Base-by-base conservation (phyloP, 129 eudicot species). In the Pittosporum tobira region DNA sequence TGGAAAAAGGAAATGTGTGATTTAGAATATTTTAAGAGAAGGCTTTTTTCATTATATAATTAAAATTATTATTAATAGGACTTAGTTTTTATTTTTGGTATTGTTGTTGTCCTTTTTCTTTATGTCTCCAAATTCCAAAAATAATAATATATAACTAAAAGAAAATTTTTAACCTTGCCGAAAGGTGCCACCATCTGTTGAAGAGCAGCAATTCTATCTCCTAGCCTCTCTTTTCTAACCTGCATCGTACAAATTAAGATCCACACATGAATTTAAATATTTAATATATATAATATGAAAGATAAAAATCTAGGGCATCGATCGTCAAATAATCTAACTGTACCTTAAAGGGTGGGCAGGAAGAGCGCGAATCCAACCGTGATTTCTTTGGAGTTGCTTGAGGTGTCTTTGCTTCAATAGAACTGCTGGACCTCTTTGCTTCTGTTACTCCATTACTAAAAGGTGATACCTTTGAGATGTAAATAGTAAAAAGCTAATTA, bases 121-220 rank as follows among this genome's bases (percentile, higher is more conserved):
- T n/a, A n/a, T n/a, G n/a, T n/a, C n/a, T n/a, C n/a, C n/a, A n/a
- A n/a, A n/a, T n/a, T n/a, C n/a, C 43, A 40, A 40, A 6, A 6
- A 11, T n/a, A 1, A 13, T 10, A 40, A 40, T 10, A 38, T 8
- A 6, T 8, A 38, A 38, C 15, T 0, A 11, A 75, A 50, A 65
- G 14, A 37, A 53, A 71, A 22, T 38, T 13, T 27, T 1, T 23
- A 5, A 84, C 96, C 93, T 87, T 87, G 78, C 96, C 96, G 59
- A 87, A 83, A 66, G 96, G 96, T 65, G 96, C 84, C 68, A 87
- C 96, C 38, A 88, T 59, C 70, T 88, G 96, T 76, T 88, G 96
- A 72, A 88, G 90, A 44, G 96, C 94, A 59, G 96, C 89, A 76
- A 88, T 84, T 76, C 96, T 81, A 79, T 88, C 96, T 59, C 96